phyloP scores from a whole-genome alignment of 768 basidiomycete species.

The Panus rudis region DNA sequence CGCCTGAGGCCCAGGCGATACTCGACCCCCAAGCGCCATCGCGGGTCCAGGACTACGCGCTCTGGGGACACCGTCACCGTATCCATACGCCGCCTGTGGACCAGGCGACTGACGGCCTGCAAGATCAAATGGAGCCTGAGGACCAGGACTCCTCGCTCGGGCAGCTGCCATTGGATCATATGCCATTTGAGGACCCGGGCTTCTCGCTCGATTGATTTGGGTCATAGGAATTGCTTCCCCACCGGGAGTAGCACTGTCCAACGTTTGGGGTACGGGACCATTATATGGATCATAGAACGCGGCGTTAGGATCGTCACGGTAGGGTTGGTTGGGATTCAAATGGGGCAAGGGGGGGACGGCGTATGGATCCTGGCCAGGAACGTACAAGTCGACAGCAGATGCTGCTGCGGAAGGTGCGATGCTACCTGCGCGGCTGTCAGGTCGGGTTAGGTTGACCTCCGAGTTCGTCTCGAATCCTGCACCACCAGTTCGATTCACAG shows the following conservation, averaged over 20 bases:
- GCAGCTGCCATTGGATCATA: conserved; percentile 2
- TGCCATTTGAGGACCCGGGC: conserved; percentile 8
- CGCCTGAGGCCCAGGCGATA: conserved; percentile 9
- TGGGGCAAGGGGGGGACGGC: conserved; percentile 80
- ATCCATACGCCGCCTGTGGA: conserved; percentile 6
- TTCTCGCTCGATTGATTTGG: conserved; percentile 7
- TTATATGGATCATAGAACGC: conserved; percentile 69
- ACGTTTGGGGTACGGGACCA: conserved; percentile 38
- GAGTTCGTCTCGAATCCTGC: conserved; percentile 68
- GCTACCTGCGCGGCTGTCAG: conserved; percentile 36
- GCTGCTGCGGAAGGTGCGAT: conserved; percentile 40
- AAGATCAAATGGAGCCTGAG: conserved; percentile 3
- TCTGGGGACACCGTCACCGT: neutral
- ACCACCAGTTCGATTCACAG: conserved; percentile 62
- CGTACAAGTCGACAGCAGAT: conserved; percentile 38
- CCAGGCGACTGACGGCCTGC: conserved; percentile 5
- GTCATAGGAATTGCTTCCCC: conserved; percentile 8
- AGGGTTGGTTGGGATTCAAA: conserved; percentile 70
- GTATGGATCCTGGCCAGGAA: conserved; percentile 52
- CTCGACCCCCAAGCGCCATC: conserved; percentile 5
- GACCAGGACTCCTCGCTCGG: conserved; percentile 6
- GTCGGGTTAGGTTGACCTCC: conserved; percentile 49
- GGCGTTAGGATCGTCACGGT: conserved; percentile 60
- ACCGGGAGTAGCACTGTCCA: conserved; percentile 1
- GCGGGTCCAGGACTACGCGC: conserved; percentile 9